Conservation (phyloP, 2,329 filamentous ascomycete species). For the Xylariaceae sp. region DNA sequence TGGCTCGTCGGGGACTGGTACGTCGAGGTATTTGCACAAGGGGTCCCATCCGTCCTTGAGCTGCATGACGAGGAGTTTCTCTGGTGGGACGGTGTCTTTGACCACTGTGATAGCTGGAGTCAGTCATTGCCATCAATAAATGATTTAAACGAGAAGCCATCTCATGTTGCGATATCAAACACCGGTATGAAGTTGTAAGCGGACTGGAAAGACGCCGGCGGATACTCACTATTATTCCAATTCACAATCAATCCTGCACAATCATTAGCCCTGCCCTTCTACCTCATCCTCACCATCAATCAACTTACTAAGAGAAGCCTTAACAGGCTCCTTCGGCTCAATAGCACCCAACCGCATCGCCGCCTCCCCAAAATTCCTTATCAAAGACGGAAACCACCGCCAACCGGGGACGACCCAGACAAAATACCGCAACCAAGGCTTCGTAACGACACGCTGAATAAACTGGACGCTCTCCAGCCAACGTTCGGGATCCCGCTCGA, state of each 20-base stretch:
- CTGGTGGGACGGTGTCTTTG: slow-evolving; percentile 20
- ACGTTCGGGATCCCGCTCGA: slow-evolving; percentile 33
- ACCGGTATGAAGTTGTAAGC: neutral
- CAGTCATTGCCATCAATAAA: neutral
- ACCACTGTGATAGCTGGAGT: neutral
- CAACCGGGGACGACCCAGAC: slow-evolving; percentile 16
- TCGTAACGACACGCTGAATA: slow-evolving; percentile 17
- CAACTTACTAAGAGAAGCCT: slow-evolving; percentile 11
- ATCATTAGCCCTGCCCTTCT: neutral
- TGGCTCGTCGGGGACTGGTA: slow-evolving; percentile 22
- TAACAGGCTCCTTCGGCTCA: slow-evolving; percentile 6
- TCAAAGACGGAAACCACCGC: slow-evolving; percentile 14
- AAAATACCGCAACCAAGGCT: slow-evolving; percentile 16
- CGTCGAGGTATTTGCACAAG: slow-evolving; percentile 23
- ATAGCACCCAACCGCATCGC: slow-evolving; percentile 5
- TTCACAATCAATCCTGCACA: slow-evolving; percentile 11
- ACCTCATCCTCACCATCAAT: neutral
- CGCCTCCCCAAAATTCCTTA: slow-evolving; percentile 4
- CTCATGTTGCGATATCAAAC: neutral
- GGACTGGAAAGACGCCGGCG: neutral
- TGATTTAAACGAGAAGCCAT: no score
- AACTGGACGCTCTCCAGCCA: slow-evolving; percentile 34
- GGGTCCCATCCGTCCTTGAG: slow-evolving; percentile 27
- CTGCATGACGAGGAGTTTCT: slow-evolving; percentile 25
- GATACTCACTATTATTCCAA: slow-evolving; percentile 9